Percentiles rank a stretch among this genome's conserved stretches.
Evolutionary conservation across 495 filamentous ascomycete genomes (phyloP).

Genomic region (Letharia columbiana): DNA sequence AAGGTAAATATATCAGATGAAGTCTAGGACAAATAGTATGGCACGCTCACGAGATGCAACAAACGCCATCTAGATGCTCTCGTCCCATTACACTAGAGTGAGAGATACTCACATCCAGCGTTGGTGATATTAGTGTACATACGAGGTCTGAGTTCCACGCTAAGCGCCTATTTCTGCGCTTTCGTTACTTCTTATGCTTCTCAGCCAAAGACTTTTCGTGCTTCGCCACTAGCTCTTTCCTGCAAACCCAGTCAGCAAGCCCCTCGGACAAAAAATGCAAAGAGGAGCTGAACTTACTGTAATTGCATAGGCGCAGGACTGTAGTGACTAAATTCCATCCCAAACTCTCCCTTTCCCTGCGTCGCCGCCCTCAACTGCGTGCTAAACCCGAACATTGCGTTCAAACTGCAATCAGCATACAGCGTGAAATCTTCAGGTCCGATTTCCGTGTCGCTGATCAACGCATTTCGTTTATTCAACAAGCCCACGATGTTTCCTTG

Average conservation of each 20-base stretch:
- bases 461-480: conserved; percentile 92
- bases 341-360: conserved; percentile 98
- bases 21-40: neutral
- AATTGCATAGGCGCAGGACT: conserved; percentile 75
- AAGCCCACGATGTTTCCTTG: conserved; percentile 92
- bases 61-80: neutral
- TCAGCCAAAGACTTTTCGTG: conserved; percentile 77
- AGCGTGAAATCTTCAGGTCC: conserved; percentile 95
- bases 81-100: neutral
- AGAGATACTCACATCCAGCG: neutral
- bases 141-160: neutral
- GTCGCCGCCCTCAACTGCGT: conserved; percentile 83
- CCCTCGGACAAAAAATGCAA: neutral
- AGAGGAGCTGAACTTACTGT: conserved; percentile 54
- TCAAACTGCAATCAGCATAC: conserved; percentile 82
- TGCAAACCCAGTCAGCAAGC: conserved; percentile 27
- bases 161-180: neutral
- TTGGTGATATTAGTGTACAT: neutral
- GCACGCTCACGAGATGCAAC: neutral
- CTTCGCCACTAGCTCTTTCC: conserved; percentile 82
- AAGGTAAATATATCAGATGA: neutral
- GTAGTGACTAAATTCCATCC: conserved; percentile 98
- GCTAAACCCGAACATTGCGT: conserved; percentile 96
- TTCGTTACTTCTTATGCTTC: conserved; percentile 55
- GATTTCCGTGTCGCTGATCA: conserved; percentile 92